Evolutionary conservation across 495 filamentous ascomycete species (phyloP).

Genomic region (Aspergillus ellipticus): DNA sequence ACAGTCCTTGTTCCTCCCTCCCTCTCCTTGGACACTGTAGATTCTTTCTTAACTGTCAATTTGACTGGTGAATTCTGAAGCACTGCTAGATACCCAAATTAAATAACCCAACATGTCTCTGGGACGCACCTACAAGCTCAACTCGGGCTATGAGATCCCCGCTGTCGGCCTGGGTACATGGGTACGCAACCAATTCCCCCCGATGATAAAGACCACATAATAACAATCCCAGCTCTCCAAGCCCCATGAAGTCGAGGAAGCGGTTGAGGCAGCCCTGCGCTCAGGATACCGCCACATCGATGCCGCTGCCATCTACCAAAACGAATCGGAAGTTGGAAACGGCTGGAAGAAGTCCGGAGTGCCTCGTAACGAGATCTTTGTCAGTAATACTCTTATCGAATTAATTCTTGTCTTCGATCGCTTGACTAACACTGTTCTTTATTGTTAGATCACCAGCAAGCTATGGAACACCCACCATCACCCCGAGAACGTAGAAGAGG

Average conservation of each 20-base stretch:
- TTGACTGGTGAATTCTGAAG: neutral
- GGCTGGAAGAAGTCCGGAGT: constrained; percentile 41
- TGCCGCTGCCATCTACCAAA: constrained; percentile 36
- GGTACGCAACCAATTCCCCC: constrained; percentile 13
- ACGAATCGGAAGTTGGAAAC: constrained; percentile 42
- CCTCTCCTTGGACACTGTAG: neutral
- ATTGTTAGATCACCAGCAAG: constrained; percentile 36
- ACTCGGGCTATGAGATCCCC: constrained; percentile 39
- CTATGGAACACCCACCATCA: constrained; percentile 45
- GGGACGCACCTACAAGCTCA: constrained; percentile 37
- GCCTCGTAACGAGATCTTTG: constrained; percentile 42
- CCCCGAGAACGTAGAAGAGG: constrained; percentile 37
- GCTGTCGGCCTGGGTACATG: constrained; percentile 33
- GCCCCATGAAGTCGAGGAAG: constrained; percentile 46
- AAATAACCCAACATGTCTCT: constrained; percentile 27
- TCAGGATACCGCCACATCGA: constrained; percentile 47
- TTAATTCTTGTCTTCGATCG: neutral
- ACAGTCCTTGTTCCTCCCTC: neutral
- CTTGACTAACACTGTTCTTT: neutral
- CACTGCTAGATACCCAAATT: neutral
- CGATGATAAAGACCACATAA: neutral
- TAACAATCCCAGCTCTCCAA: constrained; percentile 38
- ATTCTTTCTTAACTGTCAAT: neutral
- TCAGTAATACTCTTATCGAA: constrained; percentile 12
- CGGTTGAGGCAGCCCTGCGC: constrained; percentile 45